Conservation (phyloP, 441 rosid genomes). For the Euphorbia schlechtendalii region DNA sequence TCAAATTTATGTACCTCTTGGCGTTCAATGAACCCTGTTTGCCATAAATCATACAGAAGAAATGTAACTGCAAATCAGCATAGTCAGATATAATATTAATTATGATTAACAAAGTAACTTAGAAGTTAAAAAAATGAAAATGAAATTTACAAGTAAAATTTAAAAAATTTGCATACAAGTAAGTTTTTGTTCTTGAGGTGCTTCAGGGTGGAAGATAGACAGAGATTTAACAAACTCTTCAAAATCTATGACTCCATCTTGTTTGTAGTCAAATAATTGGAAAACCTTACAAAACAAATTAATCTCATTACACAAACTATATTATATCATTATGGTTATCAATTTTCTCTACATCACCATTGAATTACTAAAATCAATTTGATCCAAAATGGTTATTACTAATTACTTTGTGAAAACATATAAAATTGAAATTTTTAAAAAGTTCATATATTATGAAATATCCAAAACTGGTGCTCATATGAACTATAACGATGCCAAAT, state of each 20-base stretch:
- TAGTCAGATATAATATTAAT: neutral
- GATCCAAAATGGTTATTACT: no score
- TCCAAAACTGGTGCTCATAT: no score
- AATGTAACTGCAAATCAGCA: conserved; percentile 32
- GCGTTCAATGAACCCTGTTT: conserved; percentile 43
- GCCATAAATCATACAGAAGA: conserved; percentile 30
- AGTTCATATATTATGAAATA: no score
- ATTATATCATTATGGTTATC: no score
- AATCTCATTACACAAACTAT: no score
- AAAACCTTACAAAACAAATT: conserved; percentile 33
- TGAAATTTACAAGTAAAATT: neutral
- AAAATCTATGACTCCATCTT: conserved; percentile 58
- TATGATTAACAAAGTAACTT: no score
- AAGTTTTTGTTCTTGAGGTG: conserved; percentile 48
- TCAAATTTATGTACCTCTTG: conserved; percentile 26
- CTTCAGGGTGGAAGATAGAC: conserved; percentile 65
- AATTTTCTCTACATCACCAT: no score
- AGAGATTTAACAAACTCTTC: conserved; percentile 63
- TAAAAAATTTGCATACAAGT: conserved; percentile 33
- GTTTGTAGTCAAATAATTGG: conserved; percentile 51
- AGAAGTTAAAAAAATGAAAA: neutral
- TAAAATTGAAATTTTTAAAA: no score
- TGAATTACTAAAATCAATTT: no score
- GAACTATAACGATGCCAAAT: no score
- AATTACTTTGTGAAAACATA: no score